Evolutionary conservation across 352 stramenopile genomes (phyloP), one percentile per base, ranked within the genome.

Genomic region (Globisporangium megalacanthum): DNA sequence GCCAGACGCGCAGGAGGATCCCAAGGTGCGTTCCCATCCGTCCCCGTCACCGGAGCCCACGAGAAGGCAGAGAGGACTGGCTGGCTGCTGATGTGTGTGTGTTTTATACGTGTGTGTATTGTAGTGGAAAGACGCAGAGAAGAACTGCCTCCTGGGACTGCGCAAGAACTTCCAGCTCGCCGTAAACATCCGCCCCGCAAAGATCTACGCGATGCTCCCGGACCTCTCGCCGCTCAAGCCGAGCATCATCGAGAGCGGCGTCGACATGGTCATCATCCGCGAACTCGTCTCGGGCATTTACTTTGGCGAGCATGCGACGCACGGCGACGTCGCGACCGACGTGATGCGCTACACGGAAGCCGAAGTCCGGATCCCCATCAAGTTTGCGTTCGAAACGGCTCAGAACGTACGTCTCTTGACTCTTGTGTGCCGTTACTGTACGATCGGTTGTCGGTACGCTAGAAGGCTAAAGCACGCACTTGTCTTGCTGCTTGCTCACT

Each of bases 211-310:
- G 35, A 97, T 99, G 82, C 82, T 99, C 54, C 90, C 98, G 52
- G 94, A 98, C 65, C 84, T 98, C 17, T 99, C 94, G 13, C 97
- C 97, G 4, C 82, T 99, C 13, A 99, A 99, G 78, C 89, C 81
- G 15, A 97, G 98, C 69, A 87, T 99, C 65, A 93, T 99, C 37
- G 91, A 94, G 19, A 79, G 77, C 60, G 95, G 95, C 36, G 94
- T 99, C 9, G 96, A 99, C 82, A 97, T 99, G 74, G 98, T 99
- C 73, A 97, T 99, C 59, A 96, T 99, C 33, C 91, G 96, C 50
- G 97, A 99, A 68, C 86, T 99, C 47, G 97, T 98, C 35, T 98
- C 96, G 41, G 97, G 98, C 72, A 98, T 99, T 46, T 99, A 99
- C 83, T 99, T 99, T 77, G 97, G 97, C 56, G 79, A 94, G 54